Evolutionary conservation across 192 early-diverging fungal genomes (phyloP).

Genomic region (Entophlyctis helioformis): DNA sequence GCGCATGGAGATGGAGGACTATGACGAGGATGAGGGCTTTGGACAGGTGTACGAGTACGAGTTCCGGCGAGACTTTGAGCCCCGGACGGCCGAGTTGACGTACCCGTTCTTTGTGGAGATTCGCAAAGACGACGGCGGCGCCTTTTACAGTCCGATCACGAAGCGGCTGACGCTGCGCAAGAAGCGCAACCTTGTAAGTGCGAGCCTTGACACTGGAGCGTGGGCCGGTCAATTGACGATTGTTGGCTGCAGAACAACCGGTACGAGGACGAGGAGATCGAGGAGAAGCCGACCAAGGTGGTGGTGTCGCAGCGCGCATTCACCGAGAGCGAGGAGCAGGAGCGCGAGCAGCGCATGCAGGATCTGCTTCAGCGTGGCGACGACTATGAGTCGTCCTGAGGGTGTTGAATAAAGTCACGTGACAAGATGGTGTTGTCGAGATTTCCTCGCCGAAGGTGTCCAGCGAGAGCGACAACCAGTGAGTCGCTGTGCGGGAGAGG

Average conservation of each 20-base stretch:
- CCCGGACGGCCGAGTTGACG: not conserved
- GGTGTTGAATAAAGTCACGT: too few species aligned
- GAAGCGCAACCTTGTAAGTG: not conserved
- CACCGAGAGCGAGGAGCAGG: not conserved
- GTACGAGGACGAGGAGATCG: not conserved
- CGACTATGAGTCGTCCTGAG: too few species aligned
- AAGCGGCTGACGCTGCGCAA: slow-evolving; percentile 1
- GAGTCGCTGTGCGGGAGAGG: too few species aligned
- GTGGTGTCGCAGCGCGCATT: not conserved
- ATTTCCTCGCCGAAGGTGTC: too few species aligned
- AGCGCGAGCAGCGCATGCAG: slow-evolving; percentile 1
- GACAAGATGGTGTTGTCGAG: too few species aligned
- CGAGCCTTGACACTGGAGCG: too few species aligned
- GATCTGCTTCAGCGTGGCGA: slow-evolving; percentile 1
- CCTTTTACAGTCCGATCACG: slow-evolving; percentile 2
- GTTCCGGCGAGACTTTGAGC: slow-evolving; percentile 1
- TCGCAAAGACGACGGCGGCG: slow-evolving; percentile 4
- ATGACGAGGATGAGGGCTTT: not conserved
- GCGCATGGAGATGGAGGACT: slow-evolving; percentile 1
- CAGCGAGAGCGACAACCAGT: too few species aligned
- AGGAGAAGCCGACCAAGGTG: slow-evolving; percentile 2
- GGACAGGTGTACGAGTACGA: slow-evolving; percentile 1
- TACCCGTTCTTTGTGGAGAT: slow-evolving; percentile 4
- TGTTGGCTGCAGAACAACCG: slow-evolving; percentile 1
- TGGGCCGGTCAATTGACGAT: too few species aligned